phyloP scores from a whole-genome alignment of 495 filamentous ascomycete genomes.

The Ramalina intermedia region DNA sequence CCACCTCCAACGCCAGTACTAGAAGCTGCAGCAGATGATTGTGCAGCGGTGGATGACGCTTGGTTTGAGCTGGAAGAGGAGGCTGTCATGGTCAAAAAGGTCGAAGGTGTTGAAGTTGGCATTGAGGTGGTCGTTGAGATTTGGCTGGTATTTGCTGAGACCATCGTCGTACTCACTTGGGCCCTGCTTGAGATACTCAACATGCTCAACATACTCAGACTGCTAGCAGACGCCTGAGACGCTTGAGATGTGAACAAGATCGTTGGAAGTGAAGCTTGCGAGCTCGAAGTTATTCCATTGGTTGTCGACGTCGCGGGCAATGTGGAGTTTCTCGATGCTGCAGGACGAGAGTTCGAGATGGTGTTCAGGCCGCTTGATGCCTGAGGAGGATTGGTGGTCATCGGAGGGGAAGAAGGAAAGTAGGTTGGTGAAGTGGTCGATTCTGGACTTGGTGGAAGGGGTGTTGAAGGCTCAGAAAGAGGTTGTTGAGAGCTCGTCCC shows the following conservation, averaged over 20 bases:
- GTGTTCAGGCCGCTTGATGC: neutral
- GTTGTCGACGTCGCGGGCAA: neutral
- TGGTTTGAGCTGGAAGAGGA: conserved; percentile 15
- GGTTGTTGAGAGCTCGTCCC: conserved; percentile 12
- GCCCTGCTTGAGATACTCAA: neutral
- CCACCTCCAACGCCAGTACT: conserved; percentile 6
- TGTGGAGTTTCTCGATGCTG: neutral
- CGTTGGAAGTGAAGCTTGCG: too few species aligned
- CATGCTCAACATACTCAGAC: neutral
- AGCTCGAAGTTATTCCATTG: neutral
- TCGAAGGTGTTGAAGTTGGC: neutral
- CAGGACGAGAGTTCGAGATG: neutral
- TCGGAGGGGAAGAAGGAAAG: neutral
- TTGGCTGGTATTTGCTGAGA: neutral
- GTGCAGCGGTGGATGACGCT: conserved; percentile 7
- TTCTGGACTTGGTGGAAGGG: conserved; percentile 8
- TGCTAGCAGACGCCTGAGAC: neutral
- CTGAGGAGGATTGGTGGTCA: neutral
- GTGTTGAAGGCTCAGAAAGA: conserved; percentile 13
- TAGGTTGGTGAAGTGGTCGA: neutral
- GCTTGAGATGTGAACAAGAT: neutral
- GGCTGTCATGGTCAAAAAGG: conserved; percentile 1
- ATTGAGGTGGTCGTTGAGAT: neutral
- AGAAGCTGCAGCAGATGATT: conserved; percentile 1
- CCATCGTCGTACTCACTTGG: neutral